Conservation (phyloP, 257 asterid species). For the Solanum boliviense region DNA sequence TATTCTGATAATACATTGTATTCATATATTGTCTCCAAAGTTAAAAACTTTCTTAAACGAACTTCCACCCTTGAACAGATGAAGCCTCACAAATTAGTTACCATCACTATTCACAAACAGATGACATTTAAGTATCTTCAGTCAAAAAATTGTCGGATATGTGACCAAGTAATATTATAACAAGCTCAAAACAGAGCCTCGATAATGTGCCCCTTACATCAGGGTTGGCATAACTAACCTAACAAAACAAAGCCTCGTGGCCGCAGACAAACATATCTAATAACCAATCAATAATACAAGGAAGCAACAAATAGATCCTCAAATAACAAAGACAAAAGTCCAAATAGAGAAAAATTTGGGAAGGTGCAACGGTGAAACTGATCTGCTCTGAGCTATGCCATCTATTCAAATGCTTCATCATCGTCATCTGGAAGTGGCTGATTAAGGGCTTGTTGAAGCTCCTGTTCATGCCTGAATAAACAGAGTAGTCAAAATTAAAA, state of each 20-base stretch:
- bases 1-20: no score
- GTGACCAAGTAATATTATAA: background rate
- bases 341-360: background rate
- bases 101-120: background rate
- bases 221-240: background rate
- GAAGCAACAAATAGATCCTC: background rate
- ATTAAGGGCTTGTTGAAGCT: constrained; percentile 22
- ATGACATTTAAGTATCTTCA: background rate
- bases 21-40: background rate
- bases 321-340: background rate
- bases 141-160: background rate
- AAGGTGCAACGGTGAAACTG: background rate
- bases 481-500: background rate
- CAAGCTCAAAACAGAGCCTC: background rate
- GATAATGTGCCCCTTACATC: background rate
- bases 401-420: constrained; percentile 52
- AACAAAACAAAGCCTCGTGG: background rate
- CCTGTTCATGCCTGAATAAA: background rate
- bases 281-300: background rate
- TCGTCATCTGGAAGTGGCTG: constrained; percentile 84
- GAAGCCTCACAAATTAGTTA: background rate
- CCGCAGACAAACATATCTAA: background rate
- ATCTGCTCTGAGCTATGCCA: background rate
- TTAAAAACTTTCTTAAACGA: background rate
- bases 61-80: background rate